These are phyloP conservation scores for Erodium texanum DNA, from an alignment of 441 rosid genomes.

Conservation along the genomic window DNA sequence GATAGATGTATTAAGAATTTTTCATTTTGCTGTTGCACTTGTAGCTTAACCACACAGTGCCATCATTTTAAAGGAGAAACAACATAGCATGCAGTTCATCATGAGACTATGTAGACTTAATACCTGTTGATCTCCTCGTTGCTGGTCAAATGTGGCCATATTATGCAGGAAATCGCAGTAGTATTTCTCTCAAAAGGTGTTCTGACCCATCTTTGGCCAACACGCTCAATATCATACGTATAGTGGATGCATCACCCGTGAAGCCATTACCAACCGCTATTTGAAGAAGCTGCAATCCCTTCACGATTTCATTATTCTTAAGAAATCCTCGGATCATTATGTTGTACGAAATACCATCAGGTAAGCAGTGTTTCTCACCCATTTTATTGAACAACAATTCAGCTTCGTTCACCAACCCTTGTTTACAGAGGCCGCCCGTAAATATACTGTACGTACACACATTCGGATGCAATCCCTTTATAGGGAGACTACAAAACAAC, in stretches of 20 bases:
- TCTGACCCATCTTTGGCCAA: neutral
- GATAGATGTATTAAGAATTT: neutral
- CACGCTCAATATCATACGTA: neutral
- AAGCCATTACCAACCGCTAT: neutral
- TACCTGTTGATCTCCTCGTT: neutral
- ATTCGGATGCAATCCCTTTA: no score
- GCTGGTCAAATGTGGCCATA: neutral
- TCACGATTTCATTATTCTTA: neutral
- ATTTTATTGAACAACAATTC: no score
- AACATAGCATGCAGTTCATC: neutral
- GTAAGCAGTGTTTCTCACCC: no score
- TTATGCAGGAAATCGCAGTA: neutral
- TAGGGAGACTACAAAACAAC: no score
- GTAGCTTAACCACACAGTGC: neutral
- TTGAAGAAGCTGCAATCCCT: neutral
- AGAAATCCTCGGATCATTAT: no score
- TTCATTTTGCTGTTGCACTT: neutral
- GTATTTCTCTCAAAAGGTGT: neutral
- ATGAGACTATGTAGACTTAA: neutral
- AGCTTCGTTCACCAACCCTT: no score
- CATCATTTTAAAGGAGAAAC: neutral
- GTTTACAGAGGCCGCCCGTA: no score
- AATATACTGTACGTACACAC: no score
- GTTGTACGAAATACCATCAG: no score
- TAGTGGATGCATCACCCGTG: neutral